These are phyloP conservation scores for Paspalum notatum DNA, from an alignment of 176 grass and related monocot genomes.

Conservation along the genomic window DNA sequence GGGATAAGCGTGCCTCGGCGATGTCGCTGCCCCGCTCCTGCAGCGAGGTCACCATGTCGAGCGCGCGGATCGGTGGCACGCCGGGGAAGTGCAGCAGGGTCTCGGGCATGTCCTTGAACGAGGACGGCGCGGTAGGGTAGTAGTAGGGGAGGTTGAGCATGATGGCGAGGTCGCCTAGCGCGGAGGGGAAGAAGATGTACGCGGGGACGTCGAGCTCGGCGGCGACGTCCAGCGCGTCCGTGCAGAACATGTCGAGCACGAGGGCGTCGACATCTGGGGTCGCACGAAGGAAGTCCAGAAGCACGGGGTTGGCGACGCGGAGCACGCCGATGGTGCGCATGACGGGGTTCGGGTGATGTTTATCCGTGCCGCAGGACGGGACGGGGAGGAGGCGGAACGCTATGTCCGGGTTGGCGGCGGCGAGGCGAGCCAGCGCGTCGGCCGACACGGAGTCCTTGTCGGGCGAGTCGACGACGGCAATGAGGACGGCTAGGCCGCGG, in stretches of 20 bases:
- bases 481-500: conserved; percentile 35
- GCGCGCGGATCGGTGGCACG: conserved; percentile 17
- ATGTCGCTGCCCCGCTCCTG: conserved; percentile 8
- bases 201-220: conserved; percentile 39
- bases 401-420: conserved; percentile 7
- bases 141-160: neutral
- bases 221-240: conserved; percentile 45
- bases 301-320: neutral
- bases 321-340: conserved; percentile 15
- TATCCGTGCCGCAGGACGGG: neutral
- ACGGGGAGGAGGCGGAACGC: neutral
- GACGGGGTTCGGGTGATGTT: neutral
- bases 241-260: conserved; percentile 67
- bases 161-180: conserved; percentile 39
- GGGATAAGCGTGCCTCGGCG: neutral
- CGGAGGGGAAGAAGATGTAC: conserved; percentile 46
- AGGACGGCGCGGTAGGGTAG: neutral
- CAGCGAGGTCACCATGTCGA: neutral
- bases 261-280: conserved; percentile 29
- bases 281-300: neutral
- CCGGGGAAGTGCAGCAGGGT: neutral
- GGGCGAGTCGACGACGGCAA: conserved; percentile 6
- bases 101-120: conserved; percentile 13
- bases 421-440: neutral
- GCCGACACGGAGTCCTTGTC: conserved; percentile 18